Conservation (phyloP, 208 protist genomes). For the Trypanosoma lewisi region DNA sequence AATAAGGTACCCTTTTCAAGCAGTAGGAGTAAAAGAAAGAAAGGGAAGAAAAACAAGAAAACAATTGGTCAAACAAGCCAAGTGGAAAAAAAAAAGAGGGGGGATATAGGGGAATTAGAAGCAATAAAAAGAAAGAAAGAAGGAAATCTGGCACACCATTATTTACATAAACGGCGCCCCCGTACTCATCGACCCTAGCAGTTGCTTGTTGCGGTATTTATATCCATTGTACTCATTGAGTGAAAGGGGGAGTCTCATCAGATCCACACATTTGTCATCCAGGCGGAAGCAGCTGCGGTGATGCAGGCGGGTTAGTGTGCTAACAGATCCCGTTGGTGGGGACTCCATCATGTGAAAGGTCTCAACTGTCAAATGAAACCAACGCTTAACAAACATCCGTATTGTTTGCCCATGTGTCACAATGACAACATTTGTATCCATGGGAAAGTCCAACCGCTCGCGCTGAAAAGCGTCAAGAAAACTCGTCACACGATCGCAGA, state of each 20-base stretch:
- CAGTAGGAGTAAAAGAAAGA: neutral
- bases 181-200: conserved; percentile 86
- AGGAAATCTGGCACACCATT: neutral
- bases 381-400: conserved; percentile 89
- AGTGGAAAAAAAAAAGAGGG: too few species aligned
- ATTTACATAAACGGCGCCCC: conserved; percentile 84
- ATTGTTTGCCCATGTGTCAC: conserved; percentile 88
- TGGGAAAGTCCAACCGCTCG: conserved; percentile 76
- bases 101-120: conserved; percentile 12
- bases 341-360: conserved; percentile 86
- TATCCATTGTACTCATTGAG: conserved; percentile 88
- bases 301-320: conserved; percentile 71
- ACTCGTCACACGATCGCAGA: conserved; percentile 89
- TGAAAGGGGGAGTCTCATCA: conserved; percentile 70
- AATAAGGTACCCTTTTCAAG: neutral
- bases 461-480: conserved; percentile 89
- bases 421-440: conserved; percentile 88
- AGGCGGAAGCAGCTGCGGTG: conserved; percentile 78
- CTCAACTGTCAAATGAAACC: conserved; percentile 91
- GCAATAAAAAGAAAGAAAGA: conserved; percentile 21
- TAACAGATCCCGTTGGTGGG: conserved; percentile 64
- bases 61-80: conserved; percentile 6
- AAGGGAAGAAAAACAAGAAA: conserved; percentile 13
- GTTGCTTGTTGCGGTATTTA: conserved; percentile 86
- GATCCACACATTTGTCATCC: conserved; percentile 60